A percentile compares a stretch with the other conserved stretches of the same genome.
Evolutionary conservation across 768 basidiomycete species (phyloP).

Genomic region (Rubroboletus satanas): DNA sequence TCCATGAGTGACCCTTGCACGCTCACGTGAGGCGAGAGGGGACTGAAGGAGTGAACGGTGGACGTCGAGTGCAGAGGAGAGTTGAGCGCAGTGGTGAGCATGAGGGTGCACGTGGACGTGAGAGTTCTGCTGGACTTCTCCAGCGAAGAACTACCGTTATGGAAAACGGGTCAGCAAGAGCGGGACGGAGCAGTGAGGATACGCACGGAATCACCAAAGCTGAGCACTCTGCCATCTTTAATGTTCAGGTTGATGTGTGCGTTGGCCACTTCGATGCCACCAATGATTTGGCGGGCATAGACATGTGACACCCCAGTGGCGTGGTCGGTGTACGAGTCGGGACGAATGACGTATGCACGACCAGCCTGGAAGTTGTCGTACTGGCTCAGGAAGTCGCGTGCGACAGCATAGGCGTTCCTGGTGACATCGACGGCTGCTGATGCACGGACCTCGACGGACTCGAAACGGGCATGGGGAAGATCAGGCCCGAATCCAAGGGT

Average conservation of each 20-base stretch:
- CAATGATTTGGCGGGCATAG: slow-evolving; percentile 80
- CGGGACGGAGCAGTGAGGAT: neutral
- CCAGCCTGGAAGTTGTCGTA: slow-evolving; percentile 36
- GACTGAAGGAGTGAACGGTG: slow-evolving; percentile 31
- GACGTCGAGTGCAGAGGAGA: slow-evolving; percentile 31
- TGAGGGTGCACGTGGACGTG: slow-evolving; percentile 44
- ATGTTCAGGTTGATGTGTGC: slow-evolving; percentile 94
- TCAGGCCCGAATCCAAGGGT: slow-evolving; percentile 85
- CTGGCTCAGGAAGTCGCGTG: slow-evolving; percentile 51
- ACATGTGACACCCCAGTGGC: slow-evolving; percentile 86
- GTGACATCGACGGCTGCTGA: slow-evolving; percentile 39
- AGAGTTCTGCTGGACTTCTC: slow-evolving; percentile 34
- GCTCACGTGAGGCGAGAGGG: slow-evolving; percentile 9
- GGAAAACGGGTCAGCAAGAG: slow-evolving; percentile 5
- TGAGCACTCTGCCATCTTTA: slow-evolving; percentile 76
- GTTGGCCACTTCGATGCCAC: slow-evolving; percentile 84
- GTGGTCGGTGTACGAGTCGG: slow-evolving; percentile 84
- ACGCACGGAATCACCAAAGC: slow-evolving; percentile 83
- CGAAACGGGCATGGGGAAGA: slow-evolving; percentile 68
- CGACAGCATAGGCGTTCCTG: slow-evolving; percentile 57
- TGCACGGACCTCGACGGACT: slow-evolving; percentile 37
- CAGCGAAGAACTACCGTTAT: slow-evolving; percentile 67
- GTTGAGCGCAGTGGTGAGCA: slow-evolving; percentile 48
- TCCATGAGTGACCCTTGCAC: slow-evolving; percentile 11
- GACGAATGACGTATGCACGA: slow-evolving; percentile 56